A percentile compares a stretch with the other conserved stretches of the same genome.
These are phyloP conservation scores for Eucalyptus pauciflora DNA, from an alignment of 345 rosid species.

Conservation along the genomic window DNA sequence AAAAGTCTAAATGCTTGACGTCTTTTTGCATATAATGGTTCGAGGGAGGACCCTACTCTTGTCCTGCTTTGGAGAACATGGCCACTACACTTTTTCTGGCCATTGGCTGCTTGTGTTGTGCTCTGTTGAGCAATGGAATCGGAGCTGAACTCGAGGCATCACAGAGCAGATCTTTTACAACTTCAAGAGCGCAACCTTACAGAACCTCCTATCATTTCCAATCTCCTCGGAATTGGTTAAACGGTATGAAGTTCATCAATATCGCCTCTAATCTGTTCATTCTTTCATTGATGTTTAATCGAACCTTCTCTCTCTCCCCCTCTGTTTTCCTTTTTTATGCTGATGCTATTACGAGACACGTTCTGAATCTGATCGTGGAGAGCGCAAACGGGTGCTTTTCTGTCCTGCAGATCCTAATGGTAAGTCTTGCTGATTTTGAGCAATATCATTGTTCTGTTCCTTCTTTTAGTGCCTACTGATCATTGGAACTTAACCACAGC, in stretches of 20 bases:
- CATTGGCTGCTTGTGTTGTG: background rate
- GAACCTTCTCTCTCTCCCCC: background rate
- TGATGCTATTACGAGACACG: background rate
- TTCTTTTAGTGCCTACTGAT: background rate
- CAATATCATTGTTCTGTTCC: background rate
- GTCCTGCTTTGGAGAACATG: background rate
- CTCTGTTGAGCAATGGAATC: background rate
- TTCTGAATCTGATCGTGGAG: constrained; percentile 1
- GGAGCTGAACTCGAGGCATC: background rate
- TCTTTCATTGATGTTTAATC: background rate
- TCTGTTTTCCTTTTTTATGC: background rate
- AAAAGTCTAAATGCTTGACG: background rate
- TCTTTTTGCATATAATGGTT: background rate
- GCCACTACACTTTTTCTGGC: background rate
- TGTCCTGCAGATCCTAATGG: constrained; percentile 32
- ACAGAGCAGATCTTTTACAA: background rate
- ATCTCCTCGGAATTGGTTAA: constrained; percentile 38
- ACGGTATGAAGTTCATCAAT: constrained; percentile 2
- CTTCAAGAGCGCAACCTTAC: constrained; percentile 4
- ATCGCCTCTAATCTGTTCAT: background rate
- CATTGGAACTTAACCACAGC: background rate
- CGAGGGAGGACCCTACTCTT: background rate
- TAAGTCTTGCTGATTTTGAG: constrained; percentile 1
- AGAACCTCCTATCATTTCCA: constrained; percentile 39
- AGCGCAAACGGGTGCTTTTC: background rate